phyloP scores from a whole-genome alignment of 257 asterid species.

The Phtheirospermum japonicum region DNA sequence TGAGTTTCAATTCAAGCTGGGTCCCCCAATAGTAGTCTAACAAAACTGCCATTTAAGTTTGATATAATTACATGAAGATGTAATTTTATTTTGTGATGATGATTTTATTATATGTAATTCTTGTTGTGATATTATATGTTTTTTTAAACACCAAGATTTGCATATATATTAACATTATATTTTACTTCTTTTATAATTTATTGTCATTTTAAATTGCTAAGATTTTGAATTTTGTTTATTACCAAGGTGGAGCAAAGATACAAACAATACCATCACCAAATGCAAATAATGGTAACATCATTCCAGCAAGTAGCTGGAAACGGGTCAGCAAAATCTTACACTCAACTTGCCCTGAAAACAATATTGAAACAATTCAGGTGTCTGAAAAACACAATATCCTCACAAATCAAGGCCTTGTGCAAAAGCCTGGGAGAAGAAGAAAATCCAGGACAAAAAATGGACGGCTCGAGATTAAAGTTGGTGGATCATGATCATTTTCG shows the following conservation, averaged over 20 bases:
- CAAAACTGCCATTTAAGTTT: neutral
- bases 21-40: too few species aligned
- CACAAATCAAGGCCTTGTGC: slow-evolving; percentile 46
- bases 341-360: slow-evolving; percentile 54
- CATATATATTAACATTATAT: too few species aligned
- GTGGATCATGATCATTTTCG: too few species aligned
- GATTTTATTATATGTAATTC: too few species aligned
- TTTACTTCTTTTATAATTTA: too few species aligned
- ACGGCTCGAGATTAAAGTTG: slow-evolving; percentile 48
- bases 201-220: too few species aligned
- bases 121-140: too few species aligned
- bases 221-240: too few species aligned
- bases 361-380: slow-evolving; percentile 69
- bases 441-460: slow-evolving; percentile 25
- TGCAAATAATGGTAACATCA: slow-evolving; percentile 51
- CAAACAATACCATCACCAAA: slow-evolving; percentile 59
- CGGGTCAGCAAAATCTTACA: slow-evolving; percentile 61
- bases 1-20: too few species aligned
- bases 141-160: too few species aligned
- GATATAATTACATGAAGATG: neutral
- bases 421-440: slow-evolving; percentile 56
- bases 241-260: slow-evolving; percentile 68
- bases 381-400: slow-evolving; percentile 48
- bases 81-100: too few species aligned
- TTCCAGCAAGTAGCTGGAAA: slow-evolving; percentile 70